Evolutionary conservation across 2,329 filamentous ascomycete genomes (phyloP), one percentile per base, ranked within the genome.

Genomic region (Microdochium nivale): DNA sequence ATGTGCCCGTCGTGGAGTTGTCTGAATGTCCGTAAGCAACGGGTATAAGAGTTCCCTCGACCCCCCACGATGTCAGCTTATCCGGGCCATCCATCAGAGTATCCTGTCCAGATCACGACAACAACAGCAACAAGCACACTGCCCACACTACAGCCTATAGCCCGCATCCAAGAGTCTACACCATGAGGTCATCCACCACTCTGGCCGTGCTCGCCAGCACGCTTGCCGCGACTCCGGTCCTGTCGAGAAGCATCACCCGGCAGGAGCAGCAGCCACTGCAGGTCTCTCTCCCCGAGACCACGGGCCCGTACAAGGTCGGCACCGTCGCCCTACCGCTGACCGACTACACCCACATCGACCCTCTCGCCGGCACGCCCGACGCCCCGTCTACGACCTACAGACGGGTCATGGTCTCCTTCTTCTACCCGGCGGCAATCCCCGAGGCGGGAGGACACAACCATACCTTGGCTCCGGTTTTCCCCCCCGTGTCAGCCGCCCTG

Each of bases 371-470:
- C 3, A 53, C 49, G n/a, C 55, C 49, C 21, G 35, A 51, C 35
- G 50, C 54, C 11, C 7, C 21, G 3, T 25, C 21, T 3, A 21
- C 19, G 5, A 25, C 43, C 43, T 16, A 40, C 19, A 53, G 54
- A 48, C 53, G 56, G 32, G 52, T 60, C 16, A 52, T 63, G 30
- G 50, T 64, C 43, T 59, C 61, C 19, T 51, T 63, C 24, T 57
- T 62, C 51, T 64, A 62, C 48, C 63, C 63, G 9, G 59, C 60
- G 2, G 43, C 51, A 1, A 7, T 21, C 14, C 24, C 44, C 7
- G 47, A 24, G 21, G 9, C 10, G 5, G 24, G 25, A 3, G 9
- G 3, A 47, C 24, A 30, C 46, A 47, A 30, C 25, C 30, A 47
- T 24, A 25, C 24, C 46, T 30, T 4, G 9, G 46, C 46, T 24